Evolutionary conservation across 495 filamentous ascomycete genomes (phyloP), one percentile per base, ranked within the genome.

Genomic region (Pseudevernia furfuracea): DNA sequence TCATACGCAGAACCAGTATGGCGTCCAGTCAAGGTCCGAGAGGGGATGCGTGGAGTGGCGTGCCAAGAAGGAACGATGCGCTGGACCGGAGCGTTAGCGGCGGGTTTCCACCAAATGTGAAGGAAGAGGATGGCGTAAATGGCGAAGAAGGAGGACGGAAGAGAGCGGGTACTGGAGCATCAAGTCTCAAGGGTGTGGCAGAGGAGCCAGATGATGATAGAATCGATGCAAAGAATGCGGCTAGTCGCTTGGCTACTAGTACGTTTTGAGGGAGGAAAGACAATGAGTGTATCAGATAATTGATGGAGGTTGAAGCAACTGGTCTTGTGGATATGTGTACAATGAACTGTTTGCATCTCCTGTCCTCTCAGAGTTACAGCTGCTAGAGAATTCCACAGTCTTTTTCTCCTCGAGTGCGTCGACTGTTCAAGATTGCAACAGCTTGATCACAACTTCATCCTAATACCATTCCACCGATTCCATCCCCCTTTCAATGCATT

Each of bases 1-100:
- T 87, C 10, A 77, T 78, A 23, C 82, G 94, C 56, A 84, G 92
- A 58, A 71, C 88, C 28, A 96, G 89, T 71, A 72, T 96, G 52
- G 85, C 87, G 5, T 87, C 88, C 9, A 92, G 88, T 70, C 94
- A 98, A 74, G 95, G 95, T 3, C 92, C 94, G 19, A 91, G 92
- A 76, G 94, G 95, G 8, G 94, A 98, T 73, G 89, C 95, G 12
- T 98, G 94, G 94, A 96, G 91, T 70, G 95, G 95, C 39, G 90
- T 96, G 38, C 90, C 91, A 25, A 84, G 94, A 66, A 82, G 92
- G 66, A 80, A 82, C 43, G 90, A 92, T 70, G 87, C 83, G n/a
- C 73, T 90, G 59, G 86, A 84, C 64, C 81, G 93, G 66, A 89
- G 86, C 72, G 82, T 91, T 67, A 90, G 87, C 70, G 89, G 89